These are phyloP conservation scores for Saposhnikovia divaricata DNA, from an alignment of 129 eudicot species.

Conservation along the genomic window DNA sequence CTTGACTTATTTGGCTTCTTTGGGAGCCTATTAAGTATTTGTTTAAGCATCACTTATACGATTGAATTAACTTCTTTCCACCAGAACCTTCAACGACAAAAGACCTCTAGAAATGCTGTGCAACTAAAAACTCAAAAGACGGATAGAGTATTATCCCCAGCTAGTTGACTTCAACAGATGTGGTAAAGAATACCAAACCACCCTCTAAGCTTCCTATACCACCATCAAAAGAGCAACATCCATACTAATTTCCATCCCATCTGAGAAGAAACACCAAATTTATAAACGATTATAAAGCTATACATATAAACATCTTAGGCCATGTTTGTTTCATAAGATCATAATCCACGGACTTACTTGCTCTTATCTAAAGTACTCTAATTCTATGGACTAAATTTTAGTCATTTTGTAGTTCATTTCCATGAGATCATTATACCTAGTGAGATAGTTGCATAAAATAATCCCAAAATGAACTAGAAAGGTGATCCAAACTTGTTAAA, in stretches of 20 bases:
- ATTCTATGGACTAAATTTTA: not conserved
- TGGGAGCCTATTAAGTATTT: conserved; percentile 26
- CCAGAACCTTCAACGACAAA: not conserved
- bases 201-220: not conserved
- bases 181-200: not conserved
- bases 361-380: not conserved
- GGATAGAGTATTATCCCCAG: not conserved
- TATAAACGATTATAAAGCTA: not conserved
- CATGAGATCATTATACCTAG: not conserved
- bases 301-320: not conserved
- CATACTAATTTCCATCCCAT: not conserved
- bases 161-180: not conserved
- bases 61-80: not conserved
- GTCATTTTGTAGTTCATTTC: not conserved
- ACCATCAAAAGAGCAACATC: not conserved
- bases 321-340: not conserved
- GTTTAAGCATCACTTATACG: conserved; percentile 19
- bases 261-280: not conserved
- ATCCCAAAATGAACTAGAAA: not conserved
- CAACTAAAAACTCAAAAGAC: conserved; percentile 1
- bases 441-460: too few relatives aligned
- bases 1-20: conserved; percentile 25
- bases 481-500: not conserved
- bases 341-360: not conserved
- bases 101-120: not conserved